phyloP scores from a whole-genome alignment of 768 basidiomycete species.

The Russula dissimulans region DNA sequence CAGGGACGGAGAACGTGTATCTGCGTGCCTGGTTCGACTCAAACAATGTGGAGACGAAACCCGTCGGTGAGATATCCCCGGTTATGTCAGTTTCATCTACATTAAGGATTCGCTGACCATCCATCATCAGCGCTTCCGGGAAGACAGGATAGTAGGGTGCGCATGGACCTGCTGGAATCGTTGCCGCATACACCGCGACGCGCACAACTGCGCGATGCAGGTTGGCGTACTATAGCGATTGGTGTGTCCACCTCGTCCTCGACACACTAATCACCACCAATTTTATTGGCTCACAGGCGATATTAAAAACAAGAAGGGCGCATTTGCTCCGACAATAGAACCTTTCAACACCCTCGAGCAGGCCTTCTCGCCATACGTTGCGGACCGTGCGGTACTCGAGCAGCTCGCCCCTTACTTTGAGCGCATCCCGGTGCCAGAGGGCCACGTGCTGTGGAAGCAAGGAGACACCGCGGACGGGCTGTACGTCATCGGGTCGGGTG shows the following conservation, averaged over 20 bases:
- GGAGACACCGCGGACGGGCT: conserved; percentile 73
- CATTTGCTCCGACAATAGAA: neutral
- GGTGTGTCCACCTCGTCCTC: neutral
- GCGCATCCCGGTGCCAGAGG: conserved; percentile 46
- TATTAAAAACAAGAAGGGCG: neutral
- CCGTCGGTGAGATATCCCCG: conserved; percentile 34
- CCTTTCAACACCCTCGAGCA: conserved; percentile 69
- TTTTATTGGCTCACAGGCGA: conserved; percentile 7
- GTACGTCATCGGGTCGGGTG: conserved; percentile 83
- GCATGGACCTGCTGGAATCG: conserved; percentile 11
- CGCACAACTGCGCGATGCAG: conserved; percentile 17
- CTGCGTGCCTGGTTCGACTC: conserved; percentile 69
- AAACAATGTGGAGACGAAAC: conserved; percentile 44
- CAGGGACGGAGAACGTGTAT: conserved; percentile 94
- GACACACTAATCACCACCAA: neutral
- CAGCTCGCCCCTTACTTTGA: conserved; percentile 67
- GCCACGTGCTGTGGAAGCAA: conserved; percentile 62
- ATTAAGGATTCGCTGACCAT: neutral
- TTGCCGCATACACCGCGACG: conserved; percentile 16
- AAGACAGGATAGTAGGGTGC: conserved; percentile 1
- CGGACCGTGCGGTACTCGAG: conserved; percentile 47
- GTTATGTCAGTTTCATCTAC: neutral
- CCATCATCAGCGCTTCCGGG: conserved; percentile 14
- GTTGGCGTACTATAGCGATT: conserved; percentile 14
- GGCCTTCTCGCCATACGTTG: conserved; percentile 68